Base-by-base conservation (phyloP, 2,329 filamentous ascomycete genomes). In the Stagonosporopsis rhizophila region DNA sequence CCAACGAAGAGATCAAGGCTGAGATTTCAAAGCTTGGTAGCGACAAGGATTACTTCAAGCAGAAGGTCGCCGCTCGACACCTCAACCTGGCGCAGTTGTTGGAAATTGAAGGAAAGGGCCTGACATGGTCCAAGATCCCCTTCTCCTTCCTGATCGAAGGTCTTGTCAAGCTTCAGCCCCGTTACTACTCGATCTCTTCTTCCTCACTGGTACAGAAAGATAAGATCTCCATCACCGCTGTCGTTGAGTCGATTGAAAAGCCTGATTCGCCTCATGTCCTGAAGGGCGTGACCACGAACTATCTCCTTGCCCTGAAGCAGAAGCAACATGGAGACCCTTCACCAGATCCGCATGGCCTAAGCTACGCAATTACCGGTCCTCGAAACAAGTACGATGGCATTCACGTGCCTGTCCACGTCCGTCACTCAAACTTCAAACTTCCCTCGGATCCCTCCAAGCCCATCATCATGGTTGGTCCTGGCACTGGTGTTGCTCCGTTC, bases 181-280 rank as follows among this genome's bases (percentile, higher is more conserved):
- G 95, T 45, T 99, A 98, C 83, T 99, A 99, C 82, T 99, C 96
- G 45, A 99, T 99, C 77, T 99, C 95, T 2, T 99, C 96, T 1
- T 98, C 95, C 0, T 97, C 95, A 6, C 77, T 92, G 8, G 93
- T 96, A 15, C 93, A 99, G 75, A 93, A 95, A 75, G 89, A 96
- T 79, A 94, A 92, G 81, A 92, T 99, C 65, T 91, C 95, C 58
- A 90, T 99, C 70, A 99, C 95, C 15, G 94, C 94, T 54, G 89
- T 98, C 37, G 94, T 99, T 56, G 95, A 98, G 76, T 91, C 89
- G 12, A 85, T 92, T 66, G 79, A 86, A 56, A 85, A 96, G 62
- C 88, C 92, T 19, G 90, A 90, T 64, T 88, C 91, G 44, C 82
- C 85, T 28, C 89, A 89, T 69, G 70, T 96, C 45, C 90, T 99